Percentiles rank a stretch among this genome's conserved stretches.
These are phyloP conservation scores for Plicaturopsis crispa DNA, from an alignment of 768 basidiomycete genomes.

Conservation along the genomic window DNA sequence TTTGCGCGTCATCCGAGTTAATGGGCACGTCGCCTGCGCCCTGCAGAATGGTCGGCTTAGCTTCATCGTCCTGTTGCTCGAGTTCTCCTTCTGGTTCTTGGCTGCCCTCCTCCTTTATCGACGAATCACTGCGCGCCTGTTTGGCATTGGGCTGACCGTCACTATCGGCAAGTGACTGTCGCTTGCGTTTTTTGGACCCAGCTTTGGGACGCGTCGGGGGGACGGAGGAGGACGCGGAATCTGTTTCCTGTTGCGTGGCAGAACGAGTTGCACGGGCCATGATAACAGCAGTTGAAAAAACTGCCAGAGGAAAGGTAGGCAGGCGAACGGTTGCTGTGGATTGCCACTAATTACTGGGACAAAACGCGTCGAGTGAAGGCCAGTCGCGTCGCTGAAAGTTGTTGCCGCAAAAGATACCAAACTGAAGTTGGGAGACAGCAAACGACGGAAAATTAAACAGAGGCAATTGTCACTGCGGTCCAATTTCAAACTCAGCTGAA, in stretches of 20 bases:
- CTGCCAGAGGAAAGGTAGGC: conserved; percentile 1
- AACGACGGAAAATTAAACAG: no score
- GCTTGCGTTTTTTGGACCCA: conserved; percentile 62
- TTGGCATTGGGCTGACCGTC: conserved; percentile 46
- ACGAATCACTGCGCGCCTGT: conserved; percentile 18
- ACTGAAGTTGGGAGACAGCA: no score
- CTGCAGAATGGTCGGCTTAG: conserved; percentile 16
- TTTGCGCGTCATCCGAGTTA: conserved; percentile 34
- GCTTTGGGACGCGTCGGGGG: conserved; percentile 20
- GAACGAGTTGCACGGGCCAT: conserved; percentile 82
- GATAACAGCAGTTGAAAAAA: conserved; percentile 6
- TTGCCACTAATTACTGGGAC: conserved; percentile 8
- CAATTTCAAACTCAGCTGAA: no score
- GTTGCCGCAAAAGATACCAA: no score
- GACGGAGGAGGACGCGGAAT: conserved; percentile 18
- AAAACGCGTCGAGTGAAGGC: conserved; percentile 18
- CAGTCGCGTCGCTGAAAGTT: no score
- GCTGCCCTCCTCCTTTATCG: conserved; percentile 24
- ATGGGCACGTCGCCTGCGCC: conserved; percentile 43
- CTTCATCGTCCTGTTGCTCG: conserved; percentile 11
- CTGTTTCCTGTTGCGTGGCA: conserved; percentile 35
- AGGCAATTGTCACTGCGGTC: no score
- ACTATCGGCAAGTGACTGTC: conserved; percentile 33
- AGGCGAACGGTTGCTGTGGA: conserved; percentile 8
- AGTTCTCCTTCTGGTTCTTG: conserved; percentile 14